Base-by-base conservation (phyloP, 345 rosid genomes). In the Bruguiera gymnorhiza region DNA sequence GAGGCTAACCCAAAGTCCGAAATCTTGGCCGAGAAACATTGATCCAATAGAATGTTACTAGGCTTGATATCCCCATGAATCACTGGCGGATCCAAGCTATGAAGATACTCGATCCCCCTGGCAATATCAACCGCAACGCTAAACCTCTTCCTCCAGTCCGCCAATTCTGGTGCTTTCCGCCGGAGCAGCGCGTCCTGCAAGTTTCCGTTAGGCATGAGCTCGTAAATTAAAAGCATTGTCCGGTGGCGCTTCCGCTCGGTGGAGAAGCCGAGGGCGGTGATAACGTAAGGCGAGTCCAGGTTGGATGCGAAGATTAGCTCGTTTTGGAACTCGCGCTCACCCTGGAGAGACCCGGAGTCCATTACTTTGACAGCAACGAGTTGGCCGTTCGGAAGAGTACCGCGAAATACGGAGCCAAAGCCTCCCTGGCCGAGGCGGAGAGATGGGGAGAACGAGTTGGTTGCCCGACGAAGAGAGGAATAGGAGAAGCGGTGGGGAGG, bases 361-460 rank as follows among this genome's bases (percentile, higher is more conserved):
- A 94, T 91, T 52, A 88, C 85, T 76, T 94, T 94, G 64, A 94
- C 91, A 62, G 97, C 98, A 8, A 89, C 80, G 21, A 72, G 67
- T n/a, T 75, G 74, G 65, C 5, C 80, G 27, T 65, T 63, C 37
- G 89, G 80, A 7, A 86, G 84, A 11, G 80, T 66, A 5, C 86
- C 94, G 19, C 88, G 86, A 76, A 78, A 94, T 21, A 94, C 97
- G 31, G 97, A 87, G n/a, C 98, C 98, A 60, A 90, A 95, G 16
- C 99, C 99, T 0, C 99, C 99, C 58, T 89, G 98, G 11, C 99
- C 99, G 51, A 95, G 87, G 31, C 86, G 92, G 73, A 84, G 86
- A 20, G 96, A 80, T 34, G 88, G 71, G 58, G 97, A 73, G 84
- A 95, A 92, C 1, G 89, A 86, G 68, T 79, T 70, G 3, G 98